phyloP scores from a whole-genome alignment of 2,329 filamentous ascomycete species.

The Arthrobotrys musiformis region DNA sequence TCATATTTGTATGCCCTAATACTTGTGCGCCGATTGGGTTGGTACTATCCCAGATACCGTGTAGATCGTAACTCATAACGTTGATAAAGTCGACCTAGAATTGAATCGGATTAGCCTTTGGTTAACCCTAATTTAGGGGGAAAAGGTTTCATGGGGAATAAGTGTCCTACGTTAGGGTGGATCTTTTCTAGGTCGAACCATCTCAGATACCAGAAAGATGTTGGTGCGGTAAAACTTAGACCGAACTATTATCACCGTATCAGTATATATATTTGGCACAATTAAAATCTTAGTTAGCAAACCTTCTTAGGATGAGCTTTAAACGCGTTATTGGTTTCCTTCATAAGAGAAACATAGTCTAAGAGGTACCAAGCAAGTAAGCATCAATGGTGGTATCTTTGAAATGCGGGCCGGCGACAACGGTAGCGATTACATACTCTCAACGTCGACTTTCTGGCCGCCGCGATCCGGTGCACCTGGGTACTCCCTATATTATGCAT shows the following conservation, averaged over 20 bases:
- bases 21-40: constrained; percentile 37
- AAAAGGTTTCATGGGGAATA: neutral
- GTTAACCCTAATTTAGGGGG: neutral
- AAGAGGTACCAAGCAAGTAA: neutral
- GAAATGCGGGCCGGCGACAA: neutral
- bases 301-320: constrained; percentile 44
- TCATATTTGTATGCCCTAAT: constrained; percentile 55
- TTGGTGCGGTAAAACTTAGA: constrained; percentile 47
- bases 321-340: constrained; percentile 32
- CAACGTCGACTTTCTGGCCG: constrained; percentile 28
- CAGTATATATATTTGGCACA: constrained; percentile 1
- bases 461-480: constrained; percentile 55
- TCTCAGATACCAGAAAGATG: constrained; percentile 55
- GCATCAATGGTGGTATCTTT: neutral
- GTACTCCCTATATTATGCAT: constrained; percentile 50
- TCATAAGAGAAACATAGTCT: constrained; percentile 46
- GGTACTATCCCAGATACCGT: constrained; percentile 52
- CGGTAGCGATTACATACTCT: constrained; percentile 21
- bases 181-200: constrained; percentile 48
- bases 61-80: constrained; percentile 54
- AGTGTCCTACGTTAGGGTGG: constrained; percentile 39
- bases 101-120: neutral
- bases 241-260: constrained; percentile 18
- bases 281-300: neutral
- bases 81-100: constrained; percentile 43